Evolutionary conservation across 805 yeast genomes (phyloP), one percentile per base, ranked within the genome.

Genomic region (Ogataea parapolymorpha): DNA sequence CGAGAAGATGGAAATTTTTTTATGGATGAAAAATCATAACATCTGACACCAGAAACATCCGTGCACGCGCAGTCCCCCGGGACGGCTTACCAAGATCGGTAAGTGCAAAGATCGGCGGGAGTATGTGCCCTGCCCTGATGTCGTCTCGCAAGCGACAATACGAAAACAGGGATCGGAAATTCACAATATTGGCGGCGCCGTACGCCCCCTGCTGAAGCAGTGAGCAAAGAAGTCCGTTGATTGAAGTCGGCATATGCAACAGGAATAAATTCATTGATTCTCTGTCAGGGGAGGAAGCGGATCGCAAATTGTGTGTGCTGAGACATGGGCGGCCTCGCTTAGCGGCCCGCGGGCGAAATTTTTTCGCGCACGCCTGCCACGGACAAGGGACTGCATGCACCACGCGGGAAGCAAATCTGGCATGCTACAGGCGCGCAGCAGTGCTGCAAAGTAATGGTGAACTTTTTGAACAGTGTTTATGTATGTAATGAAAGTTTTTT

Each of bases 371-470:
- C 34, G 26, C 20, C 25, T 14, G 18, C 16, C 26, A 28, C 29
- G 34, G 28, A 32, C 31, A 16, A 32, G 24, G 16, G 15, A 25
- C 42, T 39, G 42, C 42, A 39, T 34, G 38, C 38, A 32, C 42
- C 42, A 39, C 42, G 42, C 42, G 42, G 38, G 25, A 26, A 33
- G 27, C 29, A 31, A 35, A 39, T 39, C 42, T 39, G 34, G 42
- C 42, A 34, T 39, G 42, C 37, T 39, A 24, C 33, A 29, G 42
- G 38, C 37, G 42, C 33, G 42, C 42, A 39, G 42, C 30, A 29
- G 35, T 33, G 38, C 42, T 39, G 42, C 42, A 39, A 28, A 39
- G 34, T 17, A 30, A 29, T 24, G 35, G 34, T 22, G 34, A 31
- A 34, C 43, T 34, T 40, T 35, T 35, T 26, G 20, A 26, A 26